Evolutionary conservation across 108 stramenopile genomes (phyloP), one percentile per base, ranked within the genome.

Genomic region (Pseudonitzschia multistriata): DNA sequence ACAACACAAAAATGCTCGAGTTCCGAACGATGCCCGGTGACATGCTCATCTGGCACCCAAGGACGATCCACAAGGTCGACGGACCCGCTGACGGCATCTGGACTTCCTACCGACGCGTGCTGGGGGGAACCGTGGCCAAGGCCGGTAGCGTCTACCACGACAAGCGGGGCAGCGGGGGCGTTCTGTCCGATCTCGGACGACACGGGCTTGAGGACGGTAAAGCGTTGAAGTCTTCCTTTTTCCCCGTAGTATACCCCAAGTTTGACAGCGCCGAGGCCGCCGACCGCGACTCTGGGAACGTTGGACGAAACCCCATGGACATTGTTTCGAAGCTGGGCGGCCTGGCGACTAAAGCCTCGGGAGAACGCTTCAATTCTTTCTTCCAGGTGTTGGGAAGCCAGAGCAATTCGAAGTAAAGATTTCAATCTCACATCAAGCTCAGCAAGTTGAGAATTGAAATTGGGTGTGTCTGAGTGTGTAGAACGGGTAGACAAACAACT

Each of bases 31-130:
- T 84, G 84, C 92, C 95, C 22, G 95, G 95, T 35, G 95, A 96
- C 56, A 92, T 96, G 95, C 79, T 96, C 3, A 82, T 96, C 30
- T 96, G 95, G 95, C 95, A 96, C 77, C 92, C 95, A n/a, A 62
- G 81, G 39, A 93, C 92, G 29, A 92, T 96, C 79, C 95, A 96
- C 79, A 96, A 96, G 77, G 90, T 96, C 50, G 95, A 96, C 79
- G 95, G 95, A 42, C 92, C 95, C 11, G 66, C 74, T 24, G 92
- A 92, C 74, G 91, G 91, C 0, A 91, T 93, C 54, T 96, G 95
- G 95, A 88, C 88, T n/a, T 74, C 81, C 31, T 92, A 92, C 65
- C 82, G 95, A 63, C 84, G 95, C 15, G 95, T 96, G 0, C 70
- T 96, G 11, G 95, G 95, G 24, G 95, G 95, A 17, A 96, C 95